phyloP scores from a whole-genome alignment of 2,329 filamentous ascomycete species.

The Coniochaeta sp. region DNA sequence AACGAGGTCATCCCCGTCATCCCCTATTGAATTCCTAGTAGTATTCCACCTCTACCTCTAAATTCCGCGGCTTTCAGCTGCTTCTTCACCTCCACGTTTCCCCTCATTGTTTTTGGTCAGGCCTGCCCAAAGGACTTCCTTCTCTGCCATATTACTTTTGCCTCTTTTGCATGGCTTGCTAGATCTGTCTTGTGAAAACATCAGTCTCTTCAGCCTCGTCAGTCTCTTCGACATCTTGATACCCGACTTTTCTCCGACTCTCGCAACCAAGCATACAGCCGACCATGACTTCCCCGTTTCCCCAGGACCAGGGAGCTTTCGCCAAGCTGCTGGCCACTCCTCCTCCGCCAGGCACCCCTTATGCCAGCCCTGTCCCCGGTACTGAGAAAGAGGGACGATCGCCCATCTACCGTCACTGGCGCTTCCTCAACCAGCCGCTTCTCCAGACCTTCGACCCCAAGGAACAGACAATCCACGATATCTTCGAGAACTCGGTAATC shows the following conservation, averaged over 20 bases:
- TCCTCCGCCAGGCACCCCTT: slow-evolving; percentile 69
- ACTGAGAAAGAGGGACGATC: slow-evolving; percentile 66
- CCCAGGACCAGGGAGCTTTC: slow-evolving; percentile 27
- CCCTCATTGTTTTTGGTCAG: not conserved
- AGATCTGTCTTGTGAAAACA: too few species aligned
- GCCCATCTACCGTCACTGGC: slow-evolving; percentile 77
- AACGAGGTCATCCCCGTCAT: not conserved
- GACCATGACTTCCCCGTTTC: slow-evolving; percentile 24
- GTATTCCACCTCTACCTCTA: too few species aligned
- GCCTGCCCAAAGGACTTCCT: not conserved
- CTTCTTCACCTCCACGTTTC: slow-evolving; percentile 3
- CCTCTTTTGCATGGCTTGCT: not conserved
- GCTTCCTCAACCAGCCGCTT: slow-evolving; percentile 62
- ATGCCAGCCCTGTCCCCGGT: slow-evolving; percentile 70
- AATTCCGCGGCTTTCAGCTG: slow-evolving; percentile 2
- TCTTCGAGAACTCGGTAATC: slow-evolving; percentile 64
- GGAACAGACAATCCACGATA: slow-evolving; percentile 67
- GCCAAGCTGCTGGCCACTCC: slow-evolving; percentile 48
- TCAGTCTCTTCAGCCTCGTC: not conserved
- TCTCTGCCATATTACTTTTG: not conserved
- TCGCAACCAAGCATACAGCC: not conserved
- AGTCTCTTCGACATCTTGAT: not conserved
- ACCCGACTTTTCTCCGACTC: not conserved
- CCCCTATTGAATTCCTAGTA: not conserved
- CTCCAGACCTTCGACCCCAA: slow-evolving; percentile 66